Conservation (phyloP, 208 protist species). For the Trypanosoma grayi region DNA sequence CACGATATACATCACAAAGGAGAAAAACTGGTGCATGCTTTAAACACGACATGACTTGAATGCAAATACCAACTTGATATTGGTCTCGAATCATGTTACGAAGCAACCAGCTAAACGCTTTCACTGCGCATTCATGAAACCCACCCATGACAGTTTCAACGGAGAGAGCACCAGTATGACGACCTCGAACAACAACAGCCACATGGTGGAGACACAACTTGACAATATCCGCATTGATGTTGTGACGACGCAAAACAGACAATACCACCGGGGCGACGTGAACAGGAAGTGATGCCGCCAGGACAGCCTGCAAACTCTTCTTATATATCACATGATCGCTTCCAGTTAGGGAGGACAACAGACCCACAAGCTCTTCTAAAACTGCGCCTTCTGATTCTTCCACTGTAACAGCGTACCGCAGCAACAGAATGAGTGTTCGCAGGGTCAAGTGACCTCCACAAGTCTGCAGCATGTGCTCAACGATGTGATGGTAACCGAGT, state of each 20-base stretch:
- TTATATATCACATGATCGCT: slow-evolving; percentile 6
- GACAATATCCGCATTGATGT: slow-evolving; percentile 26
- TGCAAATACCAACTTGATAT: slow-evolving; percentile 9
- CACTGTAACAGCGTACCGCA: slow-evolving; percentile 17
- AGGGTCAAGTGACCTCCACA: slow-evolving; percentile 2
- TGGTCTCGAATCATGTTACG: neutral
- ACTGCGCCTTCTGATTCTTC: slow-evolving; percentile 22
- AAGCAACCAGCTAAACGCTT: slow-evolving; percentile 19
- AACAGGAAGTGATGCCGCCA: slow-evolving; percentile 20
- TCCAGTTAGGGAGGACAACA: slow-evolving; percentile 1
- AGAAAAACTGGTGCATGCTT: slow-evolving; percentile 31
- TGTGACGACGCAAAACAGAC: slow-evolving; percentile 26
- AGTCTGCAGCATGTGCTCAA: slow-evolving; percentile 11
- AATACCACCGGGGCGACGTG: slow-evolving; percentile 21
- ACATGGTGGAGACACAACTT: slow-evolving; percentile 51
- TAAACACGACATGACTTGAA: slow-evolving; percentile 33
- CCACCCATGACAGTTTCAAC: slow-evolving; percentile 20
- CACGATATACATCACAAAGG: slow-evolving; percentile 25
- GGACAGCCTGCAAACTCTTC: slow-evolving; percentile 5
- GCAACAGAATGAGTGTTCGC: slow-evolving; percentile 3
- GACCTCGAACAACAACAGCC: slow-evolving; percentile 30
- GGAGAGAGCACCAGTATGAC: slow-evolving; percentile 10
- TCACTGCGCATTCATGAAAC: slow-evolving; percentile 25
- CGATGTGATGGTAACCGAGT: slow-evolving; percentile 23
- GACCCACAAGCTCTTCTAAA: slow-evolving; percentile 18